A percentile compares a stretch with the other conserved stretches of the same genome.
These are phyloP conservation scores for Pestalotiopsis fici DNA, from an alignment of 2,329 filamentous ascomycete genomes.

Conservation along the genomic window DNA sequence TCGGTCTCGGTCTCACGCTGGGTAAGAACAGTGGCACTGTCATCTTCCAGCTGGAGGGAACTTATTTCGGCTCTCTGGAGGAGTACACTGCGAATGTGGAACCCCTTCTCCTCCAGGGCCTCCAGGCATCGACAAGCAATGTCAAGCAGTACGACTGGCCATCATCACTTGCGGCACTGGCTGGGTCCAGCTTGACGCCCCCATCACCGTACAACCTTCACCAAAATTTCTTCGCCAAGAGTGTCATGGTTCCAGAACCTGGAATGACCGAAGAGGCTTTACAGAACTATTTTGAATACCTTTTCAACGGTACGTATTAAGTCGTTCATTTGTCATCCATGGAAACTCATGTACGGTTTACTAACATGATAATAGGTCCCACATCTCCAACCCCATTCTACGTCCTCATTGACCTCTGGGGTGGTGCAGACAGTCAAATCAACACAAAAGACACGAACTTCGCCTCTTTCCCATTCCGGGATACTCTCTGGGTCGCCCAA, in stretches of 20 bases:
- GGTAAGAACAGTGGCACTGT: conserved; percentile 15
- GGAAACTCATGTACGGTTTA: background rate
- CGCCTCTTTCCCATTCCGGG: conserved; percentile 28
- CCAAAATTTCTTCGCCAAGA: conserved; percentile 36
- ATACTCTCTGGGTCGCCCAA: conserved; percentile 34
- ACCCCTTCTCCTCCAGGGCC: conserved; percentile 22
- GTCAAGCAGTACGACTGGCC: conserved; percentile 20
- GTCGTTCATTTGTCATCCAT: background rate
- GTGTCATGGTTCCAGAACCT: conserved; percentile 27
- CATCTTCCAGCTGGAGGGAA: conserved; percentile 30
- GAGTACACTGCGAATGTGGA: conserved; percentile 25
- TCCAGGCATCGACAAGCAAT: conserved; percentile 14
- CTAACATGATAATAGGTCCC: background rate
- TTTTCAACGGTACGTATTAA: conserved; percentile 11
- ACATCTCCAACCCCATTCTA: conserved; percentile 26
- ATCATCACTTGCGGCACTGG: conserved; percentile 18
- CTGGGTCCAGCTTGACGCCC: conserved; percentile 14
- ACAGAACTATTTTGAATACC: conserved; percentile 24
- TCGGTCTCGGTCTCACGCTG: conserved; percentile 27
- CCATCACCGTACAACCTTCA: conserved; percentile 15
- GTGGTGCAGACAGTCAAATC: conserved; percentile 33
- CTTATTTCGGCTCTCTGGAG: conserved; percentile 28
- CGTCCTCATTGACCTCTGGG: conserved; percentile 32
- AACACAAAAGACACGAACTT: conserved; percentile 10
- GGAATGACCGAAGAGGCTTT: conserved; percentile 22